phyloP scores from a whole-genome alignment of 2,329 filamentous ascomycete genomes.

The Aspergillus sp. region DNA sequence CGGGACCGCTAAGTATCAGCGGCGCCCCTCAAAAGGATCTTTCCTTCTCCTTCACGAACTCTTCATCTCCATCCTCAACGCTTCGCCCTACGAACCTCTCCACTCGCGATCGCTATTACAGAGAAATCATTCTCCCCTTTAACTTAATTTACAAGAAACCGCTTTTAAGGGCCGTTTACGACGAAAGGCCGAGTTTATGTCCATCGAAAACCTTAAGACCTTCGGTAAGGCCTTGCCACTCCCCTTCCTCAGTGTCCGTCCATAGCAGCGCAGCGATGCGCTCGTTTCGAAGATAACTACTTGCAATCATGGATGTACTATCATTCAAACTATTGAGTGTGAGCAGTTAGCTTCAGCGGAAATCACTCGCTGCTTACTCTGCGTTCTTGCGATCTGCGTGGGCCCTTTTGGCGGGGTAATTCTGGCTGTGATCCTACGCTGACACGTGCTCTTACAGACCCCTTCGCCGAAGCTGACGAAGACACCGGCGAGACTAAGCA shows the following conservation, averaged over 20 bases:
- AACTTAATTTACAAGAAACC: conserved; percentile 30
- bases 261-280: background rate
- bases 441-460: conserved; percentile 64
- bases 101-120: conserved; percentile 24
- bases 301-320: background rate
- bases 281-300: background rate
- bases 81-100: conserved; percentile 11
- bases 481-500: conserved; percentile 94
- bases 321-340: background rate
- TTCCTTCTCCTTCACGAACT: conserved; percentile 29
- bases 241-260: conserved; percentile 13
- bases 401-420: conserved; percentile 37
- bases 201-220: conserved; percentile 98
- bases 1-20: conserved; percentile 19
- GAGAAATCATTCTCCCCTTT: conserved; percentile 36
- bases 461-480: conserved; percentile 99
- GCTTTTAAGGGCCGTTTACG: conserved; percentile 49
- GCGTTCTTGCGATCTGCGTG: conserved; percentile 11
- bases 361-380: background rate
- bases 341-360: background rate
- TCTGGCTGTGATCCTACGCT: conserved; percentile 30
- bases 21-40: conserved; percentile 39
- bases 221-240: conserved; percentile 66
- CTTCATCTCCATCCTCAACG: conserved; percentile 21
- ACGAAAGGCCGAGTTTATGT: conserved; percentile 86